These are phyloP conservation scores for Wickerhamomyces bovis DNA, from an alignment of 805 yeast species.

Conservation along the genomic window DNA sequence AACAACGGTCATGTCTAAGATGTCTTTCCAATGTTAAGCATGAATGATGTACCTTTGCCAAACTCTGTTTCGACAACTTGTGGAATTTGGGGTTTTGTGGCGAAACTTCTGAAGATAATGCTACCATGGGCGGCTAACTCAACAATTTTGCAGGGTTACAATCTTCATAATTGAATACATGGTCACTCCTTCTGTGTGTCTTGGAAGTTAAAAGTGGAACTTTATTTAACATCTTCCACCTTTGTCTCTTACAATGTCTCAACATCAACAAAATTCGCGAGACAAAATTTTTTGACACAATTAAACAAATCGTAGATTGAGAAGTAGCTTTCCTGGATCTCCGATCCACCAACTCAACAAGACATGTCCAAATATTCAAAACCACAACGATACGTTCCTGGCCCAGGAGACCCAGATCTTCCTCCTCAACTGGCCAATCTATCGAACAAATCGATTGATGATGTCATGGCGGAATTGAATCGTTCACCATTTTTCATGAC, in stretches of 20 bases:
- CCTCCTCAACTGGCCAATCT: slow-evolving; percentile 78
- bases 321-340: not conserved
- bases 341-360: not conserved
- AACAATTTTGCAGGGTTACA: no score
- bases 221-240: not conserved
- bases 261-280: not conserved
- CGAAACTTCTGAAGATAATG: no score
- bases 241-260: not conserved
- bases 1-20: not conserved
- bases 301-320: not conserved
- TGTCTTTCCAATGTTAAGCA: not conserved
- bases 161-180: not conserved
- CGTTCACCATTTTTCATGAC: slow-evolving; percentile 94
- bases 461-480: slow-evolving; percentile 71
- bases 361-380: slow-evolving; percentile 7
- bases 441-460: slow-evolving; percentile 61
- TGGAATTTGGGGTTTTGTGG: not conserved
- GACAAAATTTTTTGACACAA: not conserved
- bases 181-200: not conserved
- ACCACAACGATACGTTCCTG: slow-evolving; percentile 37
- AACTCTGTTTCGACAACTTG: not conserved
- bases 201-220: not conserved
- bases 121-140: not conserved
- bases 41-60: no score
- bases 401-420: slow-evolving; percentile 58